Evolutionary conservation across 805 yeast species (phyloP), one percentile per base, ranked within the genome.

Genomic region (Blastobotrys chiropterorum): DNA sequence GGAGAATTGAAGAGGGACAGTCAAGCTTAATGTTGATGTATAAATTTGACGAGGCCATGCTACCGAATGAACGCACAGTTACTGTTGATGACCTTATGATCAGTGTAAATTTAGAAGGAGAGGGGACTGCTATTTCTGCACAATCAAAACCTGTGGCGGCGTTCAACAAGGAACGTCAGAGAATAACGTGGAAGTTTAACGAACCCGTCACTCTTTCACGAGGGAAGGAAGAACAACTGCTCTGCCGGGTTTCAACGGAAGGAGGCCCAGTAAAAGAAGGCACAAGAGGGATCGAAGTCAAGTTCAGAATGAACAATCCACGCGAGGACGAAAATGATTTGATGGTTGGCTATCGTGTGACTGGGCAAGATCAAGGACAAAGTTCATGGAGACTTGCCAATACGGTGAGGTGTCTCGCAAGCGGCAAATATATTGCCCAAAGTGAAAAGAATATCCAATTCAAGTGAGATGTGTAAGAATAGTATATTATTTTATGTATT

Each of bases 111-210:
- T 72, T 85, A 49, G 72, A 75, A 15, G 45, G 38, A 7, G 83
- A 86, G 8, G 40, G 47, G n/a, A n/a, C n/a, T 15, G 76, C 80
- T 15, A 77, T 85, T 2, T 71, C 82, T 17, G 97, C 97, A 0
- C 82, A 90, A 55, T 85, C 96, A 2, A 88, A 86, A 65, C 99
- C 99, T 3, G 83, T 86, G 51, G 98, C 97, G 52, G 80, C 95
- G 0, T 92, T 90, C 74, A 88, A 85, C 68, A 85, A 81, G 62
- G 97, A 90, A 49, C 83, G 81, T 63, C 84, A 81, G 59, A 80
- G 97, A 68, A 83, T 94, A 53, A 84, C 94, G 0, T 90, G 97
- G 97, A 80, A 85, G 64, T 81, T 82, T 59, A 47, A 53, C 17
- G 55, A 43, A 48, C 52, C 76, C 11, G 60, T 78, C 8, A 63